Conservation (phyloP, 352 stramenopile species). For the Phytophthora pisi region DNA sequence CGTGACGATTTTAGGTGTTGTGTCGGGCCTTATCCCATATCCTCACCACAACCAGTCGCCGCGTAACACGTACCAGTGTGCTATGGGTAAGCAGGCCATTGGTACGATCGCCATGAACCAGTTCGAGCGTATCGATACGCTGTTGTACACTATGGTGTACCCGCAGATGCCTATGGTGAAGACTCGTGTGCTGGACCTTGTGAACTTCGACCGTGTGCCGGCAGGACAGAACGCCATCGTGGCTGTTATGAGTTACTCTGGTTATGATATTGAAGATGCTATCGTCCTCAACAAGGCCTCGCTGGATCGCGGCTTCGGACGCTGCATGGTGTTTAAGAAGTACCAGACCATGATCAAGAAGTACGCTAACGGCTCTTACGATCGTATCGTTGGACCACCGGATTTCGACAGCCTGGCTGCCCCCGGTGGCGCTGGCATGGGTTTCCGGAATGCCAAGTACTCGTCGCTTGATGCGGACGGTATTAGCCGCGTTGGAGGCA, state of each 20-base stretch:
- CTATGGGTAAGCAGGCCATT: slow-evolving; percentile 99
- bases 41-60: slow-evolving; percentile 99
- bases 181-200: slow-evolving; percentile 97
- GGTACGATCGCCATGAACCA: slow-evolving; percentile 99
- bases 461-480: slow-evolving; percentile 96
- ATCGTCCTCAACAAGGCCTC: slow-evolving; percentile 99
- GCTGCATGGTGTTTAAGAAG: slow-evolving; percentile 99
- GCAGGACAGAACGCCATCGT: slow-evolving; percentile 99
- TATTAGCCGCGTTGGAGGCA: slow-evolving; percentile 89
- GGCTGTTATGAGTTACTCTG: slow-evolving; percentile 99
- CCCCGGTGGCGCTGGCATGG: slow-evolving; percentile 48
- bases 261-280: slow-evolving; percentile 99
- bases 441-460: slow-evolving; percentile 91
- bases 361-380: slow-evolving; percentile 97
- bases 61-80: slow-evolving; percentile 99
- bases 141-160: slow-evolving; percentile 99
- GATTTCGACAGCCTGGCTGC: slow-evolving; percentile 86
- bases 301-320: slow-evolving; percentile 97
- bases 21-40: slow-evolving; percentile 98
- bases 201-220: slow-evolving; percentile 98
- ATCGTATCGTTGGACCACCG: slow-evolving; percentile 93
- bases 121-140: slow-evolving; percentile 98
- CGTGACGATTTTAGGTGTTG: slow-evolving; percentile 98
- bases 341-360: slow-evolving; percentile 97
- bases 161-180: slow-evolving; percentile 99